Evolutionary conservation across 176 grass and related monocot genomes (phyloP), one percentile per base, ranked within the genome.

Genomic region (Tuctoria greenei): DNA sequence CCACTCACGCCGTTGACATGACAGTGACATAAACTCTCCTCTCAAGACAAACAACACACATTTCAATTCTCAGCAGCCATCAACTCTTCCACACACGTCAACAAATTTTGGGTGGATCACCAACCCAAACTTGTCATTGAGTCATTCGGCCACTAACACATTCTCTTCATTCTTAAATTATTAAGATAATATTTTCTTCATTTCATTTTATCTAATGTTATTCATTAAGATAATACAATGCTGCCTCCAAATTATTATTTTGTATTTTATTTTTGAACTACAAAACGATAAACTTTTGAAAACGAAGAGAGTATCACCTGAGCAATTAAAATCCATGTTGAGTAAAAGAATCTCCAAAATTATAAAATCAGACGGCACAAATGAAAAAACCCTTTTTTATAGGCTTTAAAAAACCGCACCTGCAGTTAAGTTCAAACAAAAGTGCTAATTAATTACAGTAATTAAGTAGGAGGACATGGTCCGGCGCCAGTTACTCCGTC

Each of bases 21-120:
- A 57, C 39, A 43, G 46, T n/a, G 71, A 73, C 71, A 7, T 6
- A 1, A 10, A 15, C 6, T n/a, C 8, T 16, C 20, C 11, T 12
- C 8, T 16, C 24, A 66, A 60, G 38, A 12, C 18, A 16, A 7
- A 56, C 16, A 56, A 61, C 38, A 43, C 5, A 11, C 37, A 15
- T 36, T 64, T 50, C 35, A 38, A 10, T 56, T n/a, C 45, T 40
- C 7, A 51, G n/a, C 24, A 12, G 35, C 49, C 1, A 35, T 45
- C 21, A 41, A 64, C 42, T 63, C 67, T 16, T 45, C 18, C 24
- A 51, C 21, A 47, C 78, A 27, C n/a, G n/a, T n/a, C 15, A 34
- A 40, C 56, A 16, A 63, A 62, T n/a, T 13, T 27, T 40, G 21
- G 21, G 73, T 42, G 49, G 57, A 81, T 62, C 21, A 64, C 57